Evolutionary conservation across 1,139 yeast species (phyloP).

Genomic region (Pichia cactophila): DNA sequence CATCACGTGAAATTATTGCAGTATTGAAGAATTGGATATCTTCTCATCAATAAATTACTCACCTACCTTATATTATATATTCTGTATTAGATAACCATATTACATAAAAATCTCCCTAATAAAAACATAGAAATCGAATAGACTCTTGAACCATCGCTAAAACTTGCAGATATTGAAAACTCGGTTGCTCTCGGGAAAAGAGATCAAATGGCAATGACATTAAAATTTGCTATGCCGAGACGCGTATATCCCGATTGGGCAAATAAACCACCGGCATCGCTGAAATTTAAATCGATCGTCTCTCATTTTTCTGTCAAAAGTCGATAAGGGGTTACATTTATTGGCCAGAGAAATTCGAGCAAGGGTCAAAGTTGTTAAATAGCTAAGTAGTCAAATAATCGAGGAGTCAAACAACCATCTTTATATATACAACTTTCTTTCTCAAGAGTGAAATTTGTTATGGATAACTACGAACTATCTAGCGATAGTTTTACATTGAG

Average conservation of each 20-base stretch:
- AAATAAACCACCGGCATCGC: no score
- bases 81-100: not conserved
- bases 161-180: not conserved
- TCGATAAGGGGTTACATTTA: no score
- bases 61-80: not conserved
- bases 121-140: not conserved
- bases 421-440: no score
- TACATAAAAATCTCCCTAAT: not conserved
- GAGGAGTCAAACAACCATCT: not conserved
- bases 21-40: conserved; percentile 13
- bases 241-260: not conserved
- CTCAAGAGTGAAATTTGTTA: not conserved
- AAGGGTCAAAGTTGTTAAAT: no score
- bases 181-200: not conserved
- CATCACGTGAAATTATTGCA: conserved; percentile 18
- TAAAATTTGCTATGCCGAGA: not conserved
- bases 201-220: no score
- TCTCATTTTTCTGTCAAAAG: no score
- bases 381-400: no score
- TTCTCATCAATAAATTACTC: not conserved
- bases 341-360: no score
- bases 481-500: not conserved
- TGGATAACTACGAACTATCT: not conserved
- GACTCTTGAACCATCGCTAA: not conserved
- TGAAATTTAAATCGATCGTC: no score